A percentile compares a stretch with the other conserved stretches of the same genome.
These are phyloP conservation scores for Byssochlamys sp. DNA, from an alignment of 2,329 filamentous ascomycete species.

Conservation along the genomic window DNA sequence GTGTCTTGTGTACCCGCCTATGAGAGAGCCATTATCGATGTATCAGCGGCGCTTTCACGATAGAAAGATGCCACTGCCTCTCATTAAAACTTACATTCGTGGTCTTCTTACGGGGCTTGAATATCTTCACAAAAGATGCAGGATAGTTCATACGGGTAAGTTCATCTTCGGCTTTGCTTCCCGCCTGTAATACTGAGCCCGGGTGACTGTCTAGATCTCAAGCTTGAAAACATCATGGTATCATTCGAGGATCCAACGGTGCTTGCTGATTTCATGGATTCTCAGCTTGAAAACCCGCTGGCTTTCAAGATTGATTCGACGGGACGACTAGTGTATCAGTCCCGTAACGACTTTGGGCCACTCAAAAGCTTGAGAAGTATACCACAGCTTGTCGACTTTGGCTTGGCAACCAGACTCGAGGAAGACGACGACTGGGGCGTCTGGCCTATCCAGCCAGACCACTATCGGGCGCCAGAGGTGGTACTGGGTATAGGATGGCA, in stretches of 20 bases:
- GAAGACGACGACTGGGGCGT: conserved; percentile 34
- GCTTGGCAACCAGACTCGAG: conserved; percentile 24
- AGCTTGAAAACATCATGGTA: conserved; percentile 37
- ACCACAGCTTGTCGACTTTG: conserved; percentile 29
- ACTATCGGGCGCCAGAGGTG: conserved; percentile 34
- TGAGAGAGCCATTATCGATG: conserved; percentile 30
- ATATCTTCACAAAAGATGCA: conserved; percentile 35
- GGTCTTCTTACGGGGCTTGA: conserved; percentile 33
- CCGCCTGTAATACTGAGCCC: conserved; percentile 8
- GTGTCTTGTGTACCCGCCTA: conserved; percentile 31
- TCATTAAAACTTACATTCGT: conserved; percentile 28
- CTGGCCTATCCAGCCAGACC: conserved; percentile 35
- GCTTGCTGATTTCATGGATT: conserved; percentile 20
- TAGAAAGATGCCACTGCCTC: conserved; percentile 21
- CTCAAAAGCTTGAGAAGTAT: conserved; percentile 13
- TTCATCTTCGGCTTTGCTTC: conserved; percentile 8
- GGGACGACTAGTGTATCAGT: conserved; percentile 27
- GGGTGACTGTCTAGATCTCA: conserved; percentile 26
- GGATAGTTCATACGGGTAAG: conserved; percentile 34
- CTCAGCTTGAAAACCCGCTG: conserved; percentile 21
- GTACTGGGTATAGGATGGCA: conserved; percentile 31
- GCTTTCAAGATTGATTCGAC: conserved; percentile 22
- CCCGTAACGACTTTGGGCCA: conserved; percentile 22
- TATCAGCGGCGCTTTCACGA: conserved; percentile 23
- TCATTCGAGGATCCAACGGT: conserved; percentile 19